Conservation (phyloP, 2,329 filamentous ascomycete species). For the Pyrenophora teres region DNA sequence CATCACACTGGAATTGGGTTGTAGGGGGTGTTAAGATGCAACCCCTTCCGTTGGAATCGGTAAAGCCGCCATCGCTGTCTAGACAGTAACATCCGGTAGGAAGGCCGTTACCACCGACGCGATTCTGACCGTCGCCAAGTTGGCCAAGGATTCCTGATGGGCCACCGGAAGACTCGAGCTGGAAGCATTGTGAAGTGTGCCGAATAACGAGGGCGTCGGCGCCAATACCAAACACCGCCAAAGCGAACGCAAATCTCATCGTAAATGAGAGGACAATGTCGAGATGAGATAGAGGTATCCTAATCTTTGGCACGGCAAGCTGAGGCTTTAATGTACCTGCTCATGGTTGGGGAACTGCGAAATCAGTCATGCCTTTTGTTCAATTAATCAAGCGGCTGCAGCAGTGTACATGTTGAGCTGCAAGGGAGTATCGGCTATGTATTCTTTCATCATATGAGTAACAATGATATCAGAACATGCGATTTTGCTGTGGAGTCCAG, state of each 20-base stretch:
- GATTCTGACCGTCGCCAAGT: conserved; percentile 65
- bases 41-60: conserved; percentile 60
- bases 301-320: no score
- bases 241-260: conserved; percentile 31
- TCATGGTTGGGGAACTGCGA: not conserved
- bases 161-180: conserved; percentile 32
- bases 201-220: conserved; percentile 31
- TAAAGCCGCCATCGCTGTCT: conserved; percentile 55
- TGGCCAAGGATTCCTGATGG: conserved; percentile 61
- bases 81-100: conserved; percentile 60
- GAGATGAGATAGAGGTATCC: not conserved
- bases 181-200: conserved; percentile 23
- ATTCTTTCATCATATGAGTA: conserved; percentile 11
- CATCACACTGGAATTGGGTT: conserved; percentile 66
- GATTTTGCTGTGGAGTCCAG: conserved; percentile 10
- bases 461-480: conserved; percentile 20
- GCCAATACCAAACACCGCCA: conserved; percentile 26
- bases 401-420: conserved; percentile 8
- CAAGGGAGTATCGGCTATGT: not conserved
- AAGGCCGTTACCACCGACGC: conserved; percentile 59
- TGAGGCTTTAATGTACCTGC: not conserved
- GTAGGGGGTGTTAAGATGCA: conserved; percentile 67
- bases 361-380: conserved; percentile 2
- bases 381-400: not conserved
- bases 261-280: conserved; percentile 4